Conservation (phyloP, 2,329 filamentous ascomycete genomes). For the Ascochyta lentis region DNA sequence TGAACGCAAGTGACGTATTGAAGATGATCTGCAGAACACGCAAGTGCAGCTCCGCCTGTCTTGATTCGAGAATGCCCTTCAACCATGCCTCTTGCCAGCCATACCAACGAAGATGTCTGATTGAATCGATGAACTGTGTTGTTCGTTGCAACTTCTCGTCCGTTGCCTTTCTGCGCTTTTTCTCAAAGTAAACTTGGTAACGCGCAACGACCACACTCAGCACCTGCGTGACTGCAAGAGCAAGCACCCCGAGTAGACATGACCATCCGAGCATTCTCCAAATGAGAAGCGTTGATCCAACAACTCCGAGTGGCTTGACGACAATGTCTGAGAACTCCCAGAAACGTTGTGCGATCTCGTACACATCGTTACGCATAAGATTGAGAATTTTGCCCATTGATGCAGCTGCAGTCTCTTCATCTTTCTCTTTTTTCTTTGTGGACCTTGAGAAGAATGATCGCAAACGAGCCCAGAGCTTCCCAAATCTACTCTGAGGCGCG, state of each 20-base stretch:
- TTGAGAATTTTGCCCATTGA: conserved; percentile 93
- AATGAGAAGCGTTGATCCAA: conserved; percentile 75
- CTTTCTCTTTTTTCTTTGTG: conserved; percentile 34
- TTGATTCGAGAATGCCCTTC: conserved; percentile 69
- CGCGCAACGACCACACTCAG: conserved; percentile 73
- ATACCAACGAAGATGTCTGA: conserved; percentile 81
- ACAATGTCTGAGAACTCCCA: conserved; percentile 85
- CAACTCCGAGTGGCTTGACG: conserved; percentile 76
- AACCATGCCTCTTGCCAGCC: conserved; percentile 83
- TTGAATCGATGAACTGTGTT: conserved; percentile 85
- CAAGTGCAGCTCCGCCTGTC: conserved; percentile 71
- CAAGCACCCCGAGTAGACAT: conserved; percentile 74
- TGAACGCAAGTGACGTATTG: conserved; percentile 67
- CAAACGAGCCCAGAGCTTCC: conserved; percentile 16
- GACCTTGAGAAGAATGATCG: conserved; percentile 29
- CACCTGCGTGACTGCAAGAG: conserved; percentile 72
- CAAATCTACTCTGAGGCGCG: conserved; percentile 11
- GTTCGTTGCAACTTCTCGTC: conserved; percentile 81
- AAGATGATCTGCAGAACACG: conserved; percentile 70
- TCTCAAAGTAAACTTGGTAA: conserved; percentile 71
- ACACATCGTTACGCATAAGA: conserved; percentile 80
- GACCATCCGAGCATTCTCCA: conserved; percentile 82
- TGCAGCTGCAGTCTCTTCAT: conserved; percentile 65
- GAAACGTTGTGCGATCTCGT: conserved; percentile 81
- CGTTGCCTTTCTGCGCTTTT: conserved; percentile 72